A percentile compares a stretch with the other conserved stretches of the same genome.
Conservation (phyloP, 176 grass and related monocot genomes). For the Urochloa ruziziensis region DNA sequence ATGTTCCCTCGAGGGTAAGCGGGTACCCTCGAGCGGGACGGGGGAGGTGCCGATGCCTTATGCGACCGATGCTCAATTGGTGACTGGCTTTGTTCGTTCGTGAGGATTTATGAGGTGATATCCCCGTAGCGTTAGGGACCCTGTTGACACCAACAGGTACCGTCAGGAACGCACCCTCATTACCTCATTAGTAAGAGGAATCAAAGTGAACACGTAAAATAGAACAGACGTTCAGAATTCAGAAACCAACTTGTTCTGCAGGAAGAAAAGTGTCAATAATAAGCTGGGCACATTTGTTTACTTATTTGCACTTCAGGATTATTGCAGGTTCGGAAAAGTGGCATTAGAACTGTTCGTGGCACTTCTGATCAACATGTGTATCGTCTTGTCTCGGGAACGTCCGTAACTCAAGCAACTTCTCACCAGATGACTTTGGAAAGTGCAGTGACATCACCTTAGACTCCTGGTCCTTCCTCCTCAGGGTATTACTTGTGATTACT, state of each 20-base stretch:
- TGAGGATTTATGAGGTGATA: no score
- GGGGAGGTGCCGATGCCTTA: no score
- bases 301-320: conserved; percentile 38
- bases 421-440: conserved; percentile 28
- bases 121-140: no score
- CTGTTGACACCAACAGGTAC: no score
- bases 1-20: no score
- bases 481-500: conserved; percentile 29
- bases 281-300: not conserved
- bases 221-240: not conserved
- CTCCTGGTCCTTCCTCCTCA: conserved; percentile 68
- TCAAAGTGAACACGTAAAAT: conserved; percentile 53
- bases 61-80: no score
- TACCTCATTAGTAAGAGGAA: conserved; percentile 72
- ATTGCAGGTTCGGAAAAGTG: conserved; percentile 71
- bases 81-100: no score
- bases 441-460: conserved; percentile 56
- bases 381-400: conserved; percentile 57
- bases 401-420: conserved; percentile 40
- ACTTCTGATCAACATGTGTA: conserved; percentile 67
- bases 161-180: conserved; percentile 65
- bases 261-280: not conserved
- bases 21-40: no score
- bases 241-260: not conserved
- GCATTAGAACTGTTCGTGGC: conserved; percentile 63